Percentiles rank a stretch among this genome's conserved stretches.
These are phyloP conservation scores for Pythium monospermum DNA, from an alignment of 352 stramenopile genomes.

Conservation along the genomic window DNA sequence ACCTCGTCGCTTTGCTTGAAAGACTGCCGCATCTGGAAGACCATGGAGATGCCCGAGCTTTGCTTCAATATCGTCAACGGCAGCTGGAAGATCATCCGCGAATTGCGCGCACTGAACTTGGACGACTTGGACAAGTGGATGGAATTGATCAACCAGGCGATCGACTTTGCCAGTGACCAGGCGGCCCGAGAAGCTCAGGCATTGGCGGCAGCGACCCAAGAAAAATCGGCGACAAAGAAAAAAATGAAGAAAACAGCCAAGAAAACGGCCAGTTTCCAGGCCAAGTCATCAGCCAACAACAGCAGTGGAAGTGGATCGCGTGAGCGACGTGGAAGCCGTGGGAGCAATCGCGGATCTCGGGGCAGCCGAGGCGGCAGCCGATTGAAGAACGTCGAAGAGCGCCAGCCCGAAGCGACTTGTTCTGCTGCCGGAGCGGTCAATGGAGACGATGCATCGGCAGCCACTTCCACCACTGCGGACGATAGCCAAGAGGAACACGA, in stretches of 20 bases:
- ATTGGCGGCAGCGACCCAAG: background rate
- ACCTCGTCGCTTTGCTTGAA: constrained; percentile 60
- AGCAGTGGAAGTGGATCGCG: constrained; percentile 19
- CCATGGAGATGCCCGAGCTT: constrained; percentile 80
- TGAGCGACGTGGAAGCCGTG: constrained; percentile 20
- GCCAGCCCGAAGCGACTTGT: constrained; percentile 9
- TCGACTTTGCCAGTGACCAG: constrained; percentile 68
- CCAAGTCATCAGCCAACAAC: no score
- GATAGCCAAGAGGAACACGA: constrained; percentile 43
- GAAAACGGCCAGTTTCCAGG: no score
- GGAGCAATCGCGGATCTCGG: no score
- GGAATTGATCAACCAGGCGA: constrained; percentile 63
- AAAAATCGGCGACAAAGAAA: background rate
- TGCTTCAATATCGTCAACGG: constrained; percentile 73
- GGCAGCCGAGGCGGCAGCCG: constrained; percentile 8
- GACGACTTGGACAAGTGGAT: constrained; percentile 70
- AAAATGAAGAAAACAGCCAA: constrained; percentile 3
- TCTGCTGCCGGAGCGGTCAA: constrained; percentile 27
- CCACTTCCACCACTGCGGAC: constrained; percentile 24
- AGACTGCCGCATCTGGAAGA: constrained; percentile 83
- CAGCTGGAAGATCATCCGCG: constrained; percentile 80
- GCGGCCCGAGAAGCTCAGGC: constrained; percentile 10
- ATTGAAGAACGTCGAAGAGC: constrained; percentile 12
- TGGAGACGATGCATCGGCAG: constrained; percentile 30
- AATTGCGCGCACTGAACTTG: constrained; percentile 57